Evolutionary conservation across 306 rosid species (phyloP), one percentile per base, ranked within the genome.

Genomic region (Glycine latifolia): DNA sequence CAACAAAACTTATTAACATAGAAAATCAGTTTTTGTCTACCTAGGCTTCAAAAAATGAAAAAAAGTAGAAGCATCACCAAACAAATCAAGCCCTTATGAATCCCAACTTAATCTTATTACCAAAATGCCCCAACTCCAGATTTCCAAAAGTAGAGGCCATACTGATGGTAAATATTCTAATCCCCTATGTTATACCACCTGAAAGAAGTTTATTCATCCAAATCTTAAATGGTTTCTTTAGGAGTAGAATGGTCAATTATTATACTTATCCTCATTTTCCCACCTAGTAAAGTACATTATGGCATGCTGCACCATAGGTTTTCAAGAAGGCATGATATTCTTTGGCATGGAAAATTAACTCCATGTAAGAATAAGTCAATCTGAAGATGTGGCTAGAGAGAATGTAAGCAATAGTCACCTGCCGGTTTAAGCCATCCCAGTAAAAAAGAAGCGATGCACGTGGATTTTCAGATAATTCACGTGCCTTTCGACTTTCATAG

Each of bases 401-500:
- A 67, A 76, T 14, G 62, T 50, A 71, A 74, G 68, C 55, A 70
- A 37, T 49, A 69, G 43, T 86, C 82, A 89, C 98, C 94, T 92
- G 94, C 60, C 97, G 89, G 78, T 93, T 93, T 84, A 91, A 87
- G 76, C 91, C 91, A 48, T 91, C 97, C 99, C 99, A 96, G 55
- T 81, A 89, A 90, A 96, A 96, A 79, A 93, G 94, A 87, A 96
- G 91, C 11, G 98, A 81, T 55, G 98, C 99, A 62, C 77, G 88
- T 44, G 99, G 91, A 91, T 93, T 95, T 88, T 91, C 92, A 67
- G 89, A 87, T 86, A 96, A 89, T 16, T 92, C 90, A 55, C 39
- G 85, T 17, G 88, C 97, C 89, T 96, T 96, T 78, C 1, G 92
- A 91, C 98, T 96, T 78, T 87, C 98, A 87, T 92, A 93, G 86